Conservation (phyloP, 129 eudicot species). For the Lactuca sativa region DNA sequence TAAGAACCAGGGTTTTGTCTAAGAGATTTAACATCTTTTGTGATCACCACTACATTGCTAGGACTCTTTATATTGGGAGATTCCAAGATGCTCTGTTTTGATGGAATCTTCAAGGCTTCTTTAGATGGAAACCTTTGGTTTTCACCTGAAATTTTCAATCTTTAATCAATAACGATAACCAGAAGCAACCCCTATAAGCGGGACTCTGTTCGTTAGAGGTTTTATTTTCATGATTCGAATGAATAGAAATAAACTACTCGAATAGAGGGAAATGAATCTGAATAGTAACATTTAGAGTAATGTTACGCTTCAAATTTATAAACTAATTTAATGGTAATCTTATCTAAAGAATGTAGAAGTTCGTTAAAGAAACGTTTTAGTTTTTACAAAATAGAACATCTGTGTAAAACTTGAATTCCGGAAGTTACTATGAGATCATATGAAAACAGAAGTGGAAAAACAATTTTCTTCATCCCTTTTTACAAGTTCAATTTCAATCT, state of each 20-base stretch:
- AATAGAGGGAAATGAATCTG: too few species aligned
- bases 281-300: background rate
- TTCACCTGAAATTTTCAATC: slow-evolving; percentile 41
- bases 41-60: slow-evolving; percentile 47
- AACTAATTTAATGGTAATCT: background rate
- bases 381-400: background rate
- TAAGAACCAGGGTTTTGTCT: slow-evolving; percentile 62
- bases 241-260: too few species aligned
- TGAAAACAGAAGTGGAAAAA: background rate
- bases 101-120: slow-evolving; percentile 37
- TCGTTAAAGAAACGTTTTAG: slow-evolving; percentile 5
- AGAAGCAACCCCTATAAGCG: too few species aligned
- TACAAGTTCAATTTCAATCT: background rate
- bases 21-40: slow-evolving; percentile 71
- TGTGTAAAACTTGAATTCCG: background rate
- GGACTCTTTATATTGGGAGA: slow-evolving; percentile 35
- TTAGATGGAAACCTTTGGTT: slow-evolving; percentile 28
- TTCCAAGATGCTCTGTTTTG: slow-evolving; percentile 25
- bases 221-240: too few species aligned
- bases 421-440: background rate
- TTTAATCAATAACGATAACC: slow-evolving; percentile 3
- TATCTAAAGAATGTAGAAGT: background rate
- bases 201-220: background rate
- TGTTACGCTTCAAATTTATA: background rate
- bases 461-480: background rate